Percentiles rank a stretch among this genome's conserved stretches.
Evolutionary conservation across 2,329 filamentous ascomycete species (phyloP).

Genomic region (Dothistroma septosporum): DNA sequence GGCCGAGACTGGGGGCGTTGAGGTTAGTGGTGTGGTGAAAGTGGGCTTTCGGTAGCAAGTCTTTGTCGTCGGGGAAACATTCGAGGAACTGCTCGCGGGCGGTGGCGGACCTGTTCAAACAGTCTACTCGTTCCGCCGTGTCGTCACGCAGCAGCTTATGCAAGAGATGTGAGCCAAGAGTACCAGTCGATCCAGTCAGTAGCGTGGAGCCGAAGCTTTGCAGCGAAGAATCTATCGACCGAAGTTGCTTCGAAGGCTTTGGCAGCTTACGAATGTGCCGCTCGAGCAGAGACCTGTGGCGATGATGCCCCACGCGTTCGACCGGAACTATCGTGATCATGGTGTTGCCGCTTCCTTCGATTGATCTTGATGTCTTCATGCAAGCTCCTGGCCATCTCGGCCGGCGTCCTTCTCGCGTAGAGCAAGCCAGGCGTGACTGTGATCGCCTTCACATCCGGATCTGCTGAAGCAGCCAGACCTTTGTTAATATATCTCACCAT

Average conservation of each 20-base stretch:
- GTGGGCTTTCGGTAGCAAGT: conserved; percentile 22
- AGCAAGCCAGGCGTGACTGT: background rate
- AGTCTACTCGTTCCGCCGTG: conserved; percentile 31
- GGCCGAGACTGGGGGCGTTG: conserved; percentile 24
- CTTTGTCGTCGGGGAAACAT: conserved; percentile 20
- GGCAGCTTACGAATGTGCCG: background rate
- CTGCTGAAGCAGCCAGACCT: background rate
- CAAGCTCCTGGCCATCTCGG: background rate
- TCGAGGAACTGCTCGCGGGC: conserved; percentile 21
- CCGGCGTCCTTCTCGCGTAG: background rate
- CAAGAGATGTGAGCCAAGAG: conserved; percentile 35
- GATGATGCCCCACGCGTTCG: background rate
- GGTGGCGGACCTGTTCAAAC: conserved; percentile 27
- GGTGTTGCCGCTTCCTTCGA: background rate
- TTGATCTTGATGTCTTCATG: background rate
- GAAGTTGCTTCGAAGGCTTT: background rate
- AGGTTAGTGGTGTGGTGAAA: conserved; percentile 26
- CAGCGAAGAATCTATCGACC: background rate
- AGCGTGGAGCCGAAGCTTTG: conserved; percentile 21
- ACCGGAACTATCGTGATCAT: background rate
- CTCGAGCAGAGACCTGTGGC: background rate
- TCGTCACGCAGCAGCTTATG: conserved; percentile 27
- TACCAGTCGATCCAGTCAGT: conserved; percentile 38
- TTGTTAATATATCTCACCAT: background rate
- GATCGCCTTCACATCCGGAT: background rate